Evolutionary conservation across 306 rosid species (phyloP).

Genomic region (Carpinus fangiana): DNA sequence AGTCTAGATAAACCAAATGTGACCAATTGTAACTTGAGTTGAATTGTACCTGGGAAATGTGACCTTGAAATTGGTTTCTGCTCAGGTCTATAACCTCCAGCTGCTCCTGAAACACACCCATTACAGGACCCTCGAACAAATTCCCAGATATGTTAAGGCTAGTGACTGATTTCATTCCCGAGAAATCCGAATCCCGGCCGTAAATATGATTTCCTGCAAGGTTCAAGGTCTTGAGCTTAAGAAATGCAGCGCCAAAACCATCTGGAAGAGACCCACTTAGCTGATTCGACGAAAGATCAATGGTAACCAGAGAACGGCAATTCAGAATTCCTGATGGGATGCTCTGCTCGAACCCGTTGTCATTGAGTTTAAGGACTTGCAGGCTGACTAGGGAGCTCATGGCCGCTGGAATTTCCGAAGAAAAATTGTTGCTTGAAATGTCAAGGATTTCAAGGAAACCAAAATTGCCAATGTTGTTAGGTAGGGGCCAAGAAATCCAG

Average conservation of each 20-base stretch:
- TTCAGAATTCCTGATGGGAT: conserved; percentile 67
- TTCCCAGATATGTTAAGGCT: conserved; percentile 79
- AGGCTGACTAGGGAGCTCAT: conserved; percentile 61
- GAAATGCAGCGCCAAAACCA: conserved; percentile 80
- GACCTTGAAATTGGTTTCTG: conserved; percentile 84
- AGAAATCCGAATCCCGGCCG: conserved; percentile 60
- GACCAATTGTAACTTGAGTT: conserved; percentile 60
- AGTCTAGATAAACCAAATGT: conserved; percentile 77
- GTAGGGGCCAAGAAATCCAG: conserved; percentile 70
- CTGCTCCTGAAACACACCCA: conserved; percentile 56
- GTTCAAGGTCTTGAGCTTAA: conserved; percentile 72
- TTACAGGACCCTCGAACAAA: conserved; percentile 73
- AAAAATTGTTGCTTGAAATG: conserved; percentile 64
- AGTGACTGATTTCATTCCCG: conserved; percentile 57
- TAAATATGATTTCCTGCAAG: conserved; percentile 69
- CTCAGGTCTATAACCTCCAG: conserved; percentile 81
- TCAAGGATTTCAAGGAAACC: conserved; percentile 73
- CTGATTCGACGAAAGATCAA: conserved; percentile 79
- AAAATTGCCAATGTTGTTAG: conserved; percentile 85
- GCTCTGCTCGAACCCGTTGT: conserved; percentile 54
- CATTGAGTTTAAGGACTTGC: conserved; percentile 57
- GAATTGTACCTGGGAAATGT: conserved; percentile 78
- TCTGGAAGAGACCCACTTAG: conserved; percentile 76
- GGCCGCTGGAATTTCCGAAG: conserved; percentile 75
- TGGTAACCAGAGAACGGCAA: conserved; percentile 58